A percentile compares a stretch with the other conserved stretches of the same genome.
Conservation (phyloP, 163 green algal genomes). For the Scenedesmus sp. region DNA sequence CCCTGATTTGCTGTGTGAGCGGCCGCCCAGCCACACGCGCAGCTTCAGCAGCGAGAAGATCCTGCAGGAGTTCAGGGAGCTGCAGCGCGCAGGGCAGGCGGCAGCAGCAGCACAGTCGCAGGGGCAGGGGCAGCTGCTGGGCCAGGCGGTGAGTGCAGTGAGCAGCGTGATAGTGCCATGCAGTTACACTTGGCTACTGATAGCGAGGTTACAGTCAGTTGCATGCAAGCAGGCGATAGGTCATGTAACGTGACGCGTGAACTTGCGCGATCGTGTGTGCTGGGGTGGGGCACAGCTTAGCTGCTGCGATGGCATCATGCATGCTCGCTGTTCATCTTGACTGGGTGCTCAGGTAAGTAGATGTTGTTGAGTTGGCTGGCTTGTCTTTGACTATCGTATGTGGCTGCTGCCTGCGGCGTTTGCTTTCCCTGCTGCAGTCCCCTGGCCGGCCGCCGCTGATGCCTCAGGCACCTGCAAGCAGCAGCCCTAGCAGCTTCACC, state of each 20-base stretch:
- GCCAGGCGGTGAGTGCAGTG: not conserved
- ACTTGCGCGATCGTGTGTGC: too few species aligned
- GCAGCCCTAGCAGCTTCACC: not conserved
- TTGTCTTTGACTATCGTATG: not conserved
- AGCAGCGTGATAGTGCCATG: not conserved
- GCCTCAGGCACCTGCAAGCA: not conserved
- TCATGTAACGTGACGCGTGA: too few species aligned
- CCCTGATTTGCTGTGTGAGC: constrained; percentile 24
- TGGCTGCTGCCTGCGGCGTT: too few species aligned
- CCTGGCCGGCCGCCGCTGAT: constrained; percentile 16
- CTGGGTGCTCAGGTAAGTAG: too few species aligned
- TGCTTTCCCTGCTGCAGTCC: not conserved
- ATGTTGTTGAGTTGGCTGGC: not conserved
- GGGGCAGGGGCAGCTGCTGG: not conserved
- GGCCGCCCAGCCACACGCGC: constrained; percentile 33
- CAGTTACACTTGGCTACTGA: not conserved
- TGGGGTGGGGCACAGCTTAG: too few species aligned
- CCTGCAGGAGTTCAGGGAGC: constrained; percentile 33
- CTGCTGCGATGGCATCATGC: too few species aligned
- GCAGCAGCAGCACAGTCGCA: constrained; percentile 24
- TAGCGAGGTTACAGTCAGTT: not conserved
- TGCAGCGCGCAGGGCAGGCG: not conserved
- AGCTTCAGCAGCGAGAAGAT: constrained; percentile 60
- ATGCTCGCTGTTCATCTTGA: too few species aligned
- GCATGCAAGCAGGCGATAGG: too few species aligned